Percentiles rank a stretch among this genome's conserved stretches.
Conservation (phyloP, 148 eudicot genomes). For the Linanthus parryae region DNA sequence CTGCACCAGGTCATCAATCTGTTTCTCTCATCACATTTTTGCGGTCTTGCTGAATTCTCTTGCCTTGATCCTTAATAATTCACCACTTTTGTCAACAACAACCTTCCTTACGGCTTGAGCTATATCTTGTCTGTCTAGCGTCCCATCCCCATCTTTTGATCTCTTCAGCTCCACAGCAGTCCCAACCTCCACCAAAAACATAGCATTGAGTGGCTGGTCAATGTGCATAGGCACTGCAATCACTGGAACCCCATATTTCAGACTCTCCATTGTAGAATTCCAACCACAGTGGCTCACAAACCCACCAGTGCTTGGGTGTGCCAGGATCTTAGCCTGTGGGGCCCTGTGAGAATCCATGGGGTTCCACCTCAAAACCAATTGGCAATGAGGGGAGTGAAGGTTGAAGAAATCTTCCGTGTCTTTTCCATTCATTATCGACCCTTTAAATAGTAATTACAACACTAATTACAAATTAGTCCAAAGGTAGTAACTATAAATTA, state of each 20-base stretch:
- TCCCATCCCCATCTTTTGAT: slow-evolving; percentile 7
- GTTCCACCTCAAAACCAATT: too few species aligned
- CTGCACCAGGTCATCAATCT: neutral
- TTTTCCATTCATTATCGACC: too few species aligned
- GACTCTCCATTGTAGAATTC: slow-evolving; percentile 3
- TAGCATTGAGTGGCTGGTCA: slow-evolving; percentile 8
- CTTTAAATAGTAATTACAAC: too few species aligned
- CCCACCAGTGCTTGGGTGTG: slow-evolving; percentile 1
- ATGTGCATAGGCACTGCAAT: slow-evolving; percentile 9
- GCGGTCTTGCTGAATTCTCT: neutral
- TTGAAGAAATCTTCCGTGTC: too few species aligned
- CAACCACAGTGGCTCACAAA: slow-evolving; percentile 6
- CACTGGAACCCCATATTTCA: slow-evolving; percentile 1
- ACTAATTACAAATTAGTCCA: too few species aligned
- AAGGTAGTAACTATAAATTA: too few species aligned
- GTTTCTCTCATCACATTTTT: neutral
- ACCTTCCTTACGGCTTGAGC: neutral
- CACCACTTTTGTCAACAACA: neutral
- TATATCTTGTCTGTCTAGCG: neutral
- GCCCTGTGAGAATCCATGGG: too few species aligned
- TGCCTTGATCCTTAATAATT: neutral
- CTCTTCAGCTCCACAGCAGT: neutral
- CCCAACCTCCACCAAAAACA: neutral
- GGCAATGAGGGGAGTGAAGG: too few species aligned
- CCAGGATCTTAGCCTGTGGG: slow-evolving; percentile 4